Base-by-base conservation (phyloP, 805 yeast genomes). In the Spathaspora boniae region DNA sequence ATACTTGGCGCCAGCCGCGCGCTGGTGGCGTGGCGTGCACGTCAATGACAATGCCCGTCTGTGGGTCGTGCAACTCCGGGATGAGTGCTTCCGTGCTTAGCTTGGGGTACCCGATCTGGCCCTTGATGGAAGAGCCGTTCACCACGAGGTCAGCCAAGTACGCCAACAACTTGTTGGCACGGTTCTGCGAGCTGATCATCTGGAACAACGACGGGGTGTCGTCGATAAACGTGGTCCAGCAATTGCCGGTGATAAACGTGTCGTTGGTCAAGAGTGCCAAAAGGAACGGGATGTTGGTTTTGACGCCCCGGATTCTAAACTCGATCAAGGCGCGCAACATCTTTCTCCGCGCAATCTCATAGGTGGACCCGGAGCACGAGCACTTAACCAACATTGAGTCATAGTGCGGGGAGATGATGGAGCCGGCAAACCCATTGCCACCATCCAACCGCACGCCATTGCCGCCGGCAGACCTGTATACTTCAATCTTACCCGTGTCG, bases 391-490 rank as follows among this genome's bases (percentile, higher is more conserved):
- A 77, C 96, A 91, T 85, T 24, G 97, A 89, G 67, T 91, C 98
- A 68, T 91, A 91, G 66, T 87, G 96, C 27, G 98, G 98, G 22
- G 96, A 82, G 49, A 91, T 93, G 47, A 93, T 80, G 16, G 97
- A 85, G 46, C 98, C 98, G 9, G 96, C 95, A 62, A 87, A 91
- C 3, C 96, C 97, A 60, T 91, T 91, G 68, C 98, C 98, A 70
- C 98, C 98, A 56, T 91, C 98, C 50, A 93, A 75, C 70, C 99
- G 82, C 31, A 93, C 97, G 63, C 99, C 99, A 58, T 93, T 93
- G 73, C 99, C 99, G 67, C 98, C 98, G 16, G 98, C 86, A 30
- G 97, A 88, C 63, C 98, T 80, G 72, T 91, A 91, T 30, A 91
- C 98, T 65, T 91, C 98, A 52, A 91, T 84, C 65, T 89, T 88